Base-by-base conservation (phyloP, 1,284 basidiomycete genomes). In the Irpex sp. region DNA sequence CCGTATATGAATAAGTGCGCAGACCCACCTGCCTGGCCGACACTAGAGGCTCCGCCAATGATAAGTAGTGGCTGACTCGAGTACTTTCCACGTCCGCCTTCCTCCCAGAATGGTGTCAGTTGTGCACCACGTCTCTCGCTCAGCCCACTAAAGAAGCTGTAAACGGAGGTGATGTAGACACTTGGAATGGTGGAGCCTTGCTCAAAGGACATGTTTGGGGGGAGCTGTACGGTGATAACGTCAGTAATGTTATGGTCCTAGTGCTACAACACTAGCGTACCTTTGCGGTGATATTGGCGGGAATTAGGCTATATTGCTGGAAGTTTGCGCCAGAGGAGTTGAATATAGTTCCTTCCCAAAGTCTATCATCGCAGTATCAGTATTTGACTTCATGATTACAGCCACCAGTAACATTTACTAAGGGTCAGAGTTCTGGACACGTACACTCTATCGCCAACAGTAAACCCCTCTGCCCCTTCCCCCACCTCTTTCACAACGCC, bases 381-480 rank as follows among this genome's bases (percentile, higher is more conserved):
- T 65, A 13, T 10, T n/a, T 38, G 10, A 65, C 11, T 43, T 32
- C 56, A 24, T 44, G 4, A 58, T 71, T 38, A 38, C 32, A 38
- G 32, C 32, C 32, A 38, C 32, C 2, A 38, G 32, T 38, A 38
- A 1, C 32, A 38, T 38, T 38, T 1, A 38, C 32, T 38, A 38
- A 38, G 1, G 32, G 32, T 38, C 32, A 2, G 32, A 38, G 32
- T n/a, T 9, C 42, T 15, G 32, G 32, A 38, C 65, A 71, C 85
- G 75, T 78, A 89, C 89, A 93, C 88, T 77, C 85, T 83, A 76
- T 93, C 90, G 2, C 91, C 91, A 49, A 87, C 84, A 64, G 82
- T 79, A 76, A 91, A 84, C 45, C 81, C 79, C 1, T 81, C 81
- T 15, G 91, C 89, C 0, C 84, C 87, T 64, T 83, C 82, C 6